Evolutionary conservation across 225 moss, liverwort and hornwort genomes (phyloP).

Genomic region (Straminergon stramineum): DNA sequence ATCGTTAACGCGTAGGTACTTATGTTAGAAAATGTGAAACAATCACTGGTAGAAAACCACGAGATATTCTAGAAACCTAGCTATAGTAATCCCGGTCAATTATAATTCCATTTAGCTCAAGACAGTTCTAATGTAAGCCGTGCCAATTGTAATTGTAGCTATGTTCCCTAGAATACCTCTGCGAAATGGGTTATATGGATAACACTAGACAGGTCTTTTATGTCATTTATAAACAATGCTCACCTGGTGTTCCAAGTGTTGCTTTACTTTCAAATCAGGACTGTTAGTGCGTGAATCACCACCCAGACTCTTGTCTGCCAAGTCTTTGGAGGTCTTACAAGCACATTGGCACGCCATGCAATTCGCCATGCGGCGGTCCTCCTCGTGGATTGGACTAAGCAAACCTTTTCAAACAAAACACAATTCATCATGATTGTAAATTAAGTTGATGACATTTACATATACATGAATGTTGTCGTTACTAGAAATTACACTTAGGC

Average conservation of each 20-base stretch:
- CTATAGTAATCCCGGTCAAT: too few relatives aligned
- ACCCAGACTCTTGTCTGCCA: slow-evolving; percentile 19
- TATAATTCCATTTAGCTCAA: background rate
- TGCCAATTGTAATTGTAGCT: background rate
- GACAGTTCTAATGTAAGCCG: background rate
- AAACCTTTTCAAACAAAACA: slow-evolving; percentile 15
- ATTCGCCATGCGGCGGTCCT: slow-evolving; percentile 37
- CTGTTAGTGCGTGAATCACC: slow-evolving; percentile 15
- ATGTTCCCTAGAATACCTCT: background rate
- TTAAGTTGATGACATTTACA: background rate
- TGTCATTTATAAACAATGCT: background rate
- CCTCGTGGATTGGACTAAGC: slow-evolving; percentile 32
- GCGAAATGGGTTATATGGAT: background rate
- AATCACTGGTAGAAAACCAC: background rate
- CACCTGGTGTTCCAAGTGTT: slow-evolving; percentile 13
- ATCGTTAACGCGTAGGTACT: background rate
- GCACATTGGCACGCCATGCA: slow-evolving; percentile 71
- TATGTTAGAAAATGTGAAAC: background rate
- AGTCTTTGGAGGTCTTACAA: slow-evolving; percentile 44
- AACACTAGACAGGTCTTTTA: too few relatives aligned
- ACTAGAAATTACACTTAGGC: background rate
- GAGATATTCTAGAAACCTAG: background rate
- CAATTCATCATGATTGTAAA: background rate
- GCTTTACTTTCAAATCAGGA: background rate
- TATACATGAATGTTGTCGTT: background rate